A percentile compares a stretch with the other conserved stretches of the same genome.
phyloP scores from a whole-genome alignment of 2,329 filamentous ascomycete species.

The Chaetomiaceae sp. region DNA sequence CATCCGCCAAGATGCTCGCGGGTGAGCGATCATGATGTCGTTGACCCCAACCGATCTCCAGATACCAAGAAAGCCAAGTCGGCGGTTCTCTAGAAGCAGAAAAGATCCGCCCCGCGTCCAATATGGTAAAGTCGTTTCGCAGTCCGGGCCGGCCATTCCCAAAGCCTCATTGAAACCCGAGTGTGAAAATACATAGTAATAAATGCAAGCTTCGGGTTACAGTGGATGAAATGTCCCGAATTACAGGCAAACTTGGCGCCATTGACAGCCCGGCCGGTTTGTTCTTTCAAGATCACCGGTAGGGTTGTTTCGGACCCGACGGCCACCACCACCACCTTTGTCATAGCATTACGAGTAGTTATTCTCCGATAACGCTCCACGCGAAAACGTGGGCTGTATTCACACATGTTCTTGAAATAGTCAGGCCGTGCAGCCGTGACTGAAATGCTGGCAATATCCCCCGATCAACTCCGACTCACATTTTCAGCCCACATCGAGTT shows the following conservation, averaged over 20 bases:
- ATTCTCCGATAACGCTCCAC: too few relatives aligned
- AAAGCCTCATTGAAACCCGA: not conserved
- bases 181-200: too few relatives aligned
- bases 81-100: conserved; percentile 17
- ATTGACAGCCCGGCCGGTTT: not conserved
- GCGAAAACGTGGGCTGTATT: too few relatives aligned
- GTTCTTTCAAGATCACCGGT: not conserved
- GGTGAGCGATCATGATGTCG: not conserved
- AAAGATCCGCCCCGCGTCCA: conserved; percentile 16
- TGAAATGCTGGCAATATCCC: too few relatives aligned
- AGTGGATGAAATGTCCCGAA: not conserved
- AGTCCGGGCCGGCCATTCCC: not conserved
- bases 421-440: not conserved
- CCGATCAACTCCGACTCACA: too few relatives aligned
- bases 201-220: too few relatives aligned
- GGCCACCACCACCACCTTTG: not conserved
- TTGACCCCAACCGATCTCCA: not conserved
- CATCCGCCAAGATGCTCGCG: too few relatives aligned
- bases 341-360: not conserved
- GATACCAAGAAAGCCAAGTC: conserved; percentile 20
- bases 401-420: not conserved
- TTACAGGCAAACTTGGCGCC: not conserved
- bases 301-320: not conserved
- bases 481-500: too few relatives aligned
- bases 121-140: conserved; percentile 9